Evolutionary conservation across 2,329 filamentous ascomycete species (phyloP).

Genomic region (Metarhizium anisopliae): DNA sequence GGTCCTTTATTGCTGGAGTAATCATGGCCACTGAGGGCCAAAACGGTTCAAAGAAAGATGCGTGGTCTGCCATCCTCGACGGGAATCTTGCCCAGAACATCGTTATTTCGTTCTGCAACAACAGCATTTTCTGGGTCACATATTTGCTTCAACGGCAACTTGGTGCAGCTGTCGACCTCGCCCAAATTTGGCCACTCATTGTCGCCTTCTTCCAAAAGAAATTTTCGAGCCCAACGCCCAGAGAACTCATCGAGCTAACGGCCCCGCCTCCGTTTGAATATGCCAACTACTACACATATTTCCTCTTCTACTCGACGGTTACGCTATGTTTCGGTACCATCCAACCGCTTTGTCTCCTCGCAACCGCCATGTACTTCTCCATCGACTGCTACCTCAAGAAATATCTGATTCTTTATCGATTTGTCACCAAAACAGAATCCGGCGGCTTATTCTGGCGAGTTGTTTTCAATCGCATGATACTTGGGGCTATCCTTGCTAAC

Average conservation of each 20-base stretch:
- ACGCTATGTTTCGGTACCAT: slow-evolving; percentile 75
- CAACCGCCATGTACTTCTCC: slow-evolving; percentile 81
- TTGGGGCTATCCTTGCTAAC: slow-evolving; percentile 71
- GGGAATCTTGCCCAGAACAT: slow-evolving; percentile 54
- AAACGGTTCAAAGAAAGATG: slow-evolving; percentile 40
- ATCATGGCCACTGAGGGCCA: slow-evolving; percentile 42
- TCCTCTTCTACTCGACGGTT: slow-evolving; percentile 88
- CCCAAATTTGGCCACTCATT: slow-evolving; percentile 76
- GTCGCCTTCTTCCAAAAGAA: slow-evolving; percentile 78
- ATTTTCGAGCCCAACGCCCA: slow-evolving; percentile 78
- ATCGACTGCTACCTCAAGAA: slow-evolving; percentile 90
- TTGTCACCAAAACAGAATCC: slow-evolving; percentile 93
- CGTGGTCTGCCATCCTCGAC: slow-evolving; percentile 60
- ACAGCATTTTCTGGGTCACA: slow-evolving; percentile 89
- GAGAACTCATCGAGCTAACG: slow-evolving; percentile 85
- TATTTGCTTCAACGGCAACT: slow-evolving; percentile 90
- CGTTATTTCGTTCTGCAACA: slow-evolving; percentile 67
- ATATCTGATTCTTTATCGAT: slow-evolving; percentile 88
- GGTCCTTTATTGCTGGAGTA: slow-evolving; percentile 61
- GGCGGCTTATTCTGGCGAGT: slow-evolving; percentile 89
- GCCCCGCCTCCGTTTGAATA: slow-evolving; percentile 92
- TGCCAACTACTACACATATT: slow-evolving; percentile 96
- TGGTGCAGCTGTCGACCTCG: slow-evolving; percentile 87
- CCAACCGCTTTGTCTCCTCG: slow-evolving; percentile 78
- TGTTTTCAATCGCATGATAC: slow-evolving; percentile 86